Evolutionary conservation across 208 protist species (phyloP), one percentile per base, ranked within the genome.

Genomic region (Naegleria fowleri): DNA sequence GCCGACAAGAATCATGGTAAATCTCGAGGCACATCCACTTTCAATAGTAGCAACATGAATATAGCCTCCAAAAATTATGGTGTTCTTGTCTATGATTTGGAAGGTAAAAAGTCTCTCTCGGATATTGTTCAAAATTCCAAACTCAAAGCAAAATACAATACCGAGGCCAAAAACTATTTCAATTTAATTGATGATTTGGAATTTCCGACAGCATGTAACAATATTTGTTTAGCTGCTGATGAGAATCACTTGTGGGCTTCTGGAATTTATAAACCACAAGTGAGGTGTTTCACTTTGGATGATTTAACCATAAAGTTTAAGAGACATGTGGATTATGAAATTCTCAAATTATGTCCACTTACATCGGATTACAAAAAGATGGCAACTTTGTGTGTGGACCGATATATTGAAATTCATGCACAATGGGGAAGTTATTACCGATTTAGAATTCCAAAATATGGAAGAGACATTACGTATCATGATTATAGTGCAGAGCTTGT

Each of bases 311-410:
- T 79, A n/a, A 67, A 90, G 19, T 79, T 90, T 13, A 41, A 40
- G 22, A 40, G 87, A 51, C 29, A 90, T 83, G 29, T 75, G 5
- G 87, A 90, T 79, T 25, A 7, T 51, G 87, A 90, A 90, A 40
- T 79, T 75, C 0, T 90, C 1, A 67, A 90, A 90, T 22, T 90
- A 5, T 41, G 29, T 7, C 96, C 95, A 51, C 94, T 98, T 19
- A 97, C 96, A 3, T 91, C 94, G 0, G 96, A 98, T 93, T 98
- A 95, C 92, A 95, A 94, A 86, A 97, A 97, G 92, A 97, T 98
- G 88, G 96, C 95, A 7, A 91, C 97, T 83, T 94, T 96, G 1
- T 94, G 95, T 2, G 95, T 96, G 83, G 95, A 96, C 39, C 93
- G 96, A 22, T 93, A 95, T 90, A 94, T 97, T 84, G 97, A 95